phyloP scores from a whole-genome alignment of 1,139 yeast species.

The Kodamaea alishanica region DNA sequence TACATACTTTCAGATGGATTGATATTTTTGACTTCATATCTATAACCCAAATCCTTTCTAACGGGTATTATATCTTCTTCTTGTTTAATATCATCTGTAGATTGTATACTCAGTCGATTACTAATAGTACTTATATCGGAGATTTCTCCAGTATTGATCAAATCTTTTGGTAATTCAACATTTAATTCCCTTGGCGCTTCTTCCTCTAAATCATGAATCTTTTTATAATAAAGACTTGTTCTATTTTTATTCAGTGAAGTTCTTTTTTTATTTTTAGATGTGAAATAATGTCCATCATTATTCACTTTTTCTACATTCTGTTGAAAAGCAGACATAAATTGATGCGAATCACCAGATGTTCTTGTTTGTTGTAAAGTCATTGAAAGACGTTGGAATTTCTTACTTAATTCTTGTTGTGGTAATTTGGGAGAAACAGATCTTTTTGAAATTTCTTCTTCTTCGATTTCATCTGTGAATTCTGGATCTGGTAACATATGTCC shows the following conservation, averaged over 20 bases:
- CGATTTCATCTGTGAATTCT: conserved; percentile 7
- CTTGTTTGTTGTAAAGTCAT: conserved; percentile 34
- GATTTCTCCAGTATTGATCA: conserved; percentile 9
- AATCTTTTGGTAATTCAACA: conserved; percentile 1
- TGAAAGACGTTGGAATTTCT: conserved; percentile 40
- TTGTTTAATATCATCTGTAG: background rate
- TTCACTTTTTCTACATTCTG: conserved; percentile 32
- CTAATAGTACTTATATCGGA: conserved; percentile 27
- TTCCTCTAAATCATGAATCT: conserved; percentile 20
- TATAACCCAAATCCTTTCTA: conserved; percentile 29
- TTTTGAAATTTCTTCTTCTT: background rate
- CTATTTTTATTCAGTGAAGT: conserved; percentile 13
- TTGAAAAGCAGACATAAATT: conserved; percentile 42
- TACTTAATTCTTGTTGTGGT: conserved; percentile 36
- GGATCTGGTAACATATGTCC: conserved; percentile 14
- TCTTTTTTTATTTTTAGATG: conserved; percentile 7
- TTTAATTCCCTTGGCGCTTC: conserved; percentile 3
- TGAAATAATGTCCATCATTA: conserved; percentile 9
- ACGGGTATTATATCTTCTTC: conserved; percentile 28
- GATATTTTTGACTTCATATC: conserved; percentile 11
- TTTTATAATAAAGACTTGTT: conserved; percentile 35
- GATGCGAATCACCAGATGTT: conserved; percentile 40
- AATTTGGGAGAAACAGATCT: conserved; percentile 16
- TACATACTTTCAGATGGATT: conserved; percentile 1
- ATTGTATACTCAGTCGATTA: conserved; percentile 22